A percentile compares a stretch with the other conserved stretches of the same genome.
These are phyloP conservation scores for Huntiella abstrusa DNA, from an alignment of 2,329 filamentous ascomycete genomes.

Conservation along the genomic window DNA sequence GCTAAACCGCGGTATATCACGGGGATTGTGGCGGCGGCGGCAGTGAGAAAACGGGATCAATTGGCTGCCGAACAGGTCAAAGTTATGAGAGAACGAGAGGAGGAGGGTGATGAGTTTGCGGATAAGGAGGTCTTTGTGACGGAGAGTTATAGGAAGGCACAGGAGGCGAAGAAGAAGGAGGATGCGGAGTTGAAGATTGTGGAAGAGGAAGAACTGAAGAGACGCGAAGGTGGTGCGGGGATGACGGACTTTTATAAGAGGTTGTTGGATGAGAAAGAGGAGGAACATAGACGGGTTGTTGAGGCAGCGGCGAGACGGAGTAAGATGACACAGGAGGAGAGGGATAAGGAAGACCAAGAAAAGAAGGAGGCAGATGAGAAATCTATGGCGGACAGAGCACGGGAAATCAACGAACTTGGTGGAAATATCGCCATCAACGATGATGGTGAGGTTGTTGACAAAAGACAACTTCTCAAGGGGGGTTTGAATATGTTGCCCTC, in stretches of 20 bases:
- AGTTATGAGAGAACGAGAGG: conserved; percentile 57
- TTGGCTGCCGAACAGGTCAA: conserved; percentile 65
- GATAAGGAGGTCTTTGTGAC: conserved; percentile 80
- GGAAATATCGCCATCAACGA: conserved; percentile 54
- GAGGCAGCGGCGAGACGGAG: conserved; percentile 42
- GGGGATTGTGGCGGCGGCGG: conserved; percentile 52
- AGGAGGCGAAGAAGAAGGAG: conserved; percentile 50
- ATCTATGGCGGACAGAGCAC: conserved; percentile 44
- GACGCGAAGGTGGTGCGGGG: conserved; percentile 38
- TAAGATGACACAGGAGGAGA: conserved; percentile 22
- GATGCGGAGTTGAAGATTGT: conserved; percentile 52
- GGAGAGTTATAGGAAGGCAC: conserved; percentile 62
- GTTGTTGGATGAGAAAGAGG: conserved; percentile 51
- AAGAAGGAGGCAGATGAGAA: conserved; percentile 23
- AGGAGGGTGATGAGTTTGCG: conserved; percentile 61
- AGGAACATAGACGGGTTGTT: conserved; percentile 48
- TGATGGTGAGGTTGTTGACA: conserved; percentile 68
- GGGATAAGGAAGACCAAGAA: conserved; percentile 15
- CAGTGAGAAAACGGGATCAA: conserved; percentile 58
- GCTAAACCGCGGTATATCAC: conserved; percentile 63
- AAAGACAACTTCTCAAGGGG: conserved; percentile 57
- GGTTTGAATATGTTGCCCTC: conserved; percentile 50
- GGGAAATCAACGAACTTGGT: conserved; percentile 44
- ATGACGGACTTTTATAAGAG: conserved; percentile 66
- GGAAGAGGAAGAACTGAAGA: conserved; percentile 45